These are phyloP conservation scores for Pestalotiopsis sp. DNA, from an alignment of 2,329 filamentous ascomycete species.

Conservation along the genomic window DNA sequence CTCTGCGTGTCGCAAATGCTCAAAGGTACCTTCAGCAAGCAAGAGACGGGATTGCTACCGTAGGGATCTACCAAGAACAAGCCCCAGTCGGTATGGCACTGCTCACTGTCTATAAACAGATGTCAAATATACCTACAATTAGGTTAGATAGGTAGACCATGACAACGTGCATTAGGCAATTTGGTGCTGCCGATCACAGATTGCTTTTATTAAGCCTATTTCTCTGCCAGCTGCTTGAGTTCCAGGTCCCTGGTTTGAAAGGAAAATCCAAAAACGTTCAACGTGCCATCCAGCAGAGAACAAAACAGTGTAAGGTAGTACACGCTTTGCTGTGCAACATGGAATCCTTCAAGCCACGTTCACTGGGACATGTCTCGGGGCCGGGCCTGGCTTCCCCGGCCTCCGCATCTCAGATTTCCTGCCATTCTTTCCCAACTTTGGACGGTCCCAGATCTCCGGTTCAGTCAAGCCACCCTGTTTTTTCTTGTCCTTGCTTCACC, in stretches of 20 bases:
- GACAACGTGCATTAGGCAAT: neutral
- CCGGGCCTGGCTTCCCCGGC: neutral
- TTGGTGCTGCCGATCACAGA: neutral
- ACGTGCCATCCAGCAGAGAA: neutral
- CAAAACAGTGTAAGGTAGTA: neutral
- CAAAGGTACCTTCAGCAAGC: neutral
- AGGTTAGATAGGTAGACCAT: no score
- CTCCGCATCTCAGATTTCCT: neutral
- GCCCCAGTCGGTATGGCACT: no score
- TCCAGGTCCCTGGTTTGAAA: no score
- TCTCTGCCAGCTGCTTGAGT: no score
- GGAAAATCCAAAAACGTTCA: neutral
- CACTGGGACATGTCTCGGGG: neutral
- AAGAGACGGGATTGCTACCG: neutral
- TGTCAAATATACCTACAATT: neutral
- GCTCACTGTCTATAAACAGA: no score
- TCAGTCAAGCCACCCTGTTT: neutral
- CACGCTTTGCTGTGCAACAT: neutral
- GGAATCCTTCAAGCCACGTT: neutral
- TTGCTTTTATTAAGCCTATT: neutral
- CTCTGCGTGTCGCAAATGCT: neutral
- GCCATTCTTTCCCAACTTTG: neutral
- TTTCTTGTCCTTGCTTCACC: neutral
- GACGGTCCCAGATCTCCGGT: neutral
- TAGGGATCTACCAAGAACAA: neutral